phyloP scores from a whole-genome alignment of 192 early-diverging fungal genomes.

The Ramicandelaber brevisporus region DNA sequence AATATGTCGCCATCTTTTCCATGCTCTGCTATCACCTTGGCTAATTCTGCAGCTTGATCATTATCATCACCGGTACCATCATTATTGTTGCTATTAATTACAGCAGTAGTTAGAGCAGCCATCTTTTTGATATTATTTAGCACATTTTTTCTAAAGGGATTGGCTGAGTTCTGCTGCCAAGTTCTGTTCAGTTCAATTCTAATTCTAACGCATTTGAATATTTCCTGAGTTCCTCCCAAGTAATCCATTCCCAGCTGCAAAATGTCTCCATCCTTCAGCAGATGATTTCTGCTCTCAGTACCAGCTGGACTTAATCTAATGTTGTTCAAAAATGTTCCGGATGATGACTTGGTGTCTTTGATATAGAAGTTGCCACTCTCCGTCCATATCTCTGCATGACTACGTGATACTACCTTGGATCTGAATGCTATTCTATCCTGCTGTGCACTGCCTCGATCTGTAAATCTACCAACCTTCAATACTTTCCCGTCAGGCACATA shows the following conservation, averaged over 20 bases:
- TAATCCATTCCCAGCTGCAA: slow-evolving; percentile 94
- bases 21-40: slow-evolving; percentile 11
- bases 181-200: slow-evolving; percentile 45
- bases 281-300: slow-evolving; percentile 54
- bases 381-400: slow-evolving; percentile 83
- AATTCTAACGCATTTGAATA: slow-evolving; percentile 85
- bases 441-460: slow-evolving; percentile 27
- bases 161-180: slow-evolving; percentile 30
- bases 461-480: slow-evolving; percentile 49
- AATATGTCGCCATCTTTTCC: too few relatives aligned
- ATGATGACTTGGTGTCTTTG: slow-evolving; percentile 85
- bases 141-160: slow-evolving; percentile 26
- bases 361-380: slow-evolving; percentile 73
- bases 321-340: slow-evolving; percentile 94
- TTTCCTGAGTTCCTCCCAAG: slow-evolving; percentile 75
- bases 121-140: slow-evolving; percentile 19
- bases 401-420: slow-evolving; percentile 81
- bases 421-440: slow-evolving; percentile 56
- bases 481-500: slow-evolving; percentile 27
- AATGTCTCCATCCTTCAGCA: slow-evolving; percentile 72
- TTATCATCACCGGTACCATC: neutral
- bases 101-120: too few relatives aligned
- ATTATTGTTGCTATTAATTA: neutral
- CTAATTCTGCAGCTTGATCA: slow-evolving; percentile 6
- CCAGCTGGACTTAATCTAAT: slow-evolving; percentile 69